Evolutionary conservation across 768 basidiomycete genomes (phyloP), one percentile per base, ranked within the genome.

Genomic region (Auricularia sp.): DNA sequence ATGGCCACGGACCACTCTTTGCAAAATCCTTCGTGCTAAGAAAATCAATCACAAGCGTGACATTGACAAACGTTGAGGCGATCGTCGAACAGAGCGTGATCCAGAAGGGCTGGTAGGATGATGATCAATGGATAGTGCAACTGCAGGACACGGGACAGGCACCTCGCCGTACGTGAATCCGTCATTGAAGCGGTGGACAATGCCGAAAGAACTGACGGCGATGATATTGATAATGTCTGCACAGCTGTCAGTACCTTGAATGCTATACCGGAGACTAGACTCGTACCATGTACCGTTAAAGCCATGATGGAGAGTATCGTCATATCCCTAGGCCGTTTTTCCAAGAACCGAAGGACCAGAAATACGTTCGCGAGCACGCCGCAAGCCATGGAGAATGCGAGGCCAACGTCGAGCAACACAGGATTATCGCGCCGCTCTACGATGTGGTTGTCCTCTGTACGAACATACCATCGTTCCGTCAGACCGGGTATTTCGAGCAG

Each of bases 401-500:
- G 76, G 1, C 82, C 88, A n/a, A 81, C 70, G 54, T 85, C 78
- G 1, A 94, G 77, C 3, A 90, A 75, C 1, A 73, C 63, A 0
- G 90, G 78, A 64, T 92, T 92, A 13, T 72, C 71, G 61, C 75
- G 78, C 4, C 73, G 77, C 42, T 87, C 81, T 1, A 86, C 74
- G 3, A 76, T 73, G 33, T 78, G 51, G 65, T 81, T 75, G 21
- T 76, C 71, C 36, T 78, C 75, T 0, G 83, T 89, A 5, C 80
- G 80, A 65, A 88, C 81, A 62, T 75, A 75, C 90, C 89, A 90
- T 63, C 82, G 80, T 65, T 85, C 86, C 1, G 89, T 92, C 11
- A 92, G 74, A 16, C 88, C 87, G 0, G 92, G 92, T 35, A 94
- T 89, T 69, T 89, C 88, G 36, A 93, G 78, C n/a, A 94, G 79